These are phyloP conservation scores for Trypanosoma cruzi DNA, from an alignment of 208 protist species.

Conservation along the genomic window DNA sequence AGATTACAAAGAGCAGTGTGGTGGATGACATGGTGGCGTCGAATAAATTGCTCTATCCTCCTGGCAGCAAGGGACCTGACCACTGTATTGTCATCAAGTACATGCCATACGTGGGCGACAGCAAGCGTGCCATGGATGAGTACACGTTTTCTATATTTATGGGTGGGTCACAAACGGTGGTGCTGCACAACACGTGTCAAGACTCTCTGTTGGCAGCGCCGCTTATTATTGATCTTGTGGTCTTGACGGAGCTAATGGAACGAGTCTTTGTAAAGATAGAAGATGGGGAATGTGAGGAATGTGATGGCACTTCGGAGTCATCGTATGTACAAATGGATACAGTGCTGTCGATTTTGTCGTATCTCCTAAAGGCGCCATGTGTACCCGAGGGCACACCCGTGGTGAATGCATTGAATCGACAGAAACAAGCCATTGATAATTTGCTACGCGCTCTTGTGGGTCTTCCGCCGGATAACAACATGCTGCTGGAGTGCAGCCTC, in stretches of 20 bases:
- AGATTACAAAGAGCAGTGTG: slow-evolving; percentile 99
- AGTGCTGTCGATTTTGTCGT: slow-evolving; percentile 95
- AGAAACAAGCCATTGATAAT: slow-evolving; percentile 96
- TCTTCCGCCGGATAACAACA: slow-evolving; percentile 95
- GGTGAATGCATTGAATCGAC: slow-evolving; percentile 98
- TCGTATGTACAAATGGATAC: slow-evolving; percentile 91
- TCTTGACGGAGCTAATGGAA: slow-evolving; percentile 96
- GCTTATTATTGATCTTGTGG: slow-evolving; percentile 98
- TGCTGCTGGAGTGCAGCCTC: slow-evolving; percentile 95
- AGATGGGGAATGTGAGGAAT: slow-evolving; percentile 17
- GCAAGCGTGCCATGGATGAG: slow-evolving; percentile 99
- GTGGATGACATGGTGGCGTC: slow-evolving; percentile 99
- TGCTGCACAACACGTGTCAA: slow-evolving; percentile 98
- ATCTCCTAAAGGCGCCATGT: slow-evolving; percentile 97
- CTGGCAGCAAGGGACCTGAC: slow-evolving; percentile 93
- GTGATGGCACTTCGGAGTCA: slow-evolving; percentile 5
- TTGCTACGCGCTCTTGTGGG: slow-evolving; percentile 96
- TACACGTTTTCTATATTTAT: slow-evolving; percentile 99
- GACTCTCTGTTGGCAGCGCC: slow-evolving; percentile 98
- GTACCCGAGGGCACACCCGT: slow-evolving; percentile 95
- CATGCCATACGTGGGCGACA: slow-evolving; percentile 96
- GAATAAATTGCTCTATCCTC: slow-evolving; percentile 96
- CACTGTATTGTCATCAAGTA: slow-evolving; percentile 99
- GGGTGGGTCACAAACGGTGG: slow-evolving; percentile 95
- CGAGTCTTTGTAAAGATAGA: slow-evolving; percentile 77